Evolutionary conservation across 345 rosid genomes (phyloP).

Genomic region (Turritis glabra): DNA sequence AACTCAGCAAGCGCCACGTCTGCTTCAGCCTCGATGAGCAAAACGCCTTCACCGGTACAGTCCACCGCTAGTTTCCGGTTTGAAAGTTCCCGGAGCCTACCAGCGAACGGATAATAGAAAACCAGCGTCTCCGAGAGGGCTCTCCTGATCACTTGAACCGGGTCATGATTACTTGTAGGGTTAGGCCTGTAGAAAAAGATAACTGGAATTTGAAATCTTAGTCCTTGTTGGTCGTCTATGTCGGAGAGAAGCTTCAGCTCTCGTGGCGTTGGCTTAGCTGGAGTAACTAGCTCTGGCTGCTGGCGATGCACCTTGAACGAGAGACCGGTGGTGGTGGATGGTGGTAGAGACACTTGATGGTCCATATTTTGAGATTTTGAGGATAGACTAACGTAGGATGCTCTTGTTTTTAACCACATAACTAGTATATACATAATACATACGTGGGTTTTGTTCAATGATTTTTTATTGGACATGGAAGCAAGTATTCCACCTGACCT

Average conservation of each 20-base stretch:
- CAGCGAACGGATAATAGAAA: conserved; percentile 57
- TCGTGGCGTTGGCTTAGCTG: conserved; percentile 42
- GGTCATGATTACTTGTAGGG: conserved; percentile 40
- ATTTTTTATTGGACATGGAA: too few relatives aligned
- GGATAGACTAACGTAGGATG: conserved; percentile 20
- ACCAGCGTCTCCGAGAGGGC: conserved; percentile 50
- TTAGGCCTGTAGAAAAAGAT: conserved; percentile 36
- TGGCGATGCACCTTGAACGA: conserved; percentile 36
- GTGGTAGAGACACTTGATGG: conserved; percentile 9
- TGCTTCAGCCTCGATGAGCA: conserved; percentile 59
- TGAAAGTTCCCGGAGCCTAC: conserved; percentile 48
- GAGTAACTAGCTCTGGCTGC: conserved; percentile 37
- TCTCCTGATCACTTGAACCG: conserved; percentile 40
- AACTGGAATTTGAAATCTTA: conserved; percentile 35
- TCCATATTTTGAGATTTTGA: conserved; percentile 23
- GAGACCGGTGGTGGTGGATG: conserved; percentile 20
- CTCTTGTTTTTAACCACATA: too few relatives aligned
- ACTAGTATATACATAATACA: too few relatives aligned
- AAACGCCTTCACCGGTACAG: conserved; percentile 51
- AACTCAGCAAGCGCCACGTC: conserved; percentile 47
- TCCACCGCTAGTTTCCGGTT: conserved; percentile 59
- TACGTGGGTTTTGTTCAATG: too few relatives aligned
- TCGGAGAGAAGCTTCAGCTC: conserved; percentile 45
- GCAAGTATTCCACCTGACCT: too few relatives aligned
- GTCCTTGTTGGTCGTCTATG: conserved; percentile 47